Conservation (phyloP, 805 yeast genomes). For the Lipomyces chichibuensis region DNA sequence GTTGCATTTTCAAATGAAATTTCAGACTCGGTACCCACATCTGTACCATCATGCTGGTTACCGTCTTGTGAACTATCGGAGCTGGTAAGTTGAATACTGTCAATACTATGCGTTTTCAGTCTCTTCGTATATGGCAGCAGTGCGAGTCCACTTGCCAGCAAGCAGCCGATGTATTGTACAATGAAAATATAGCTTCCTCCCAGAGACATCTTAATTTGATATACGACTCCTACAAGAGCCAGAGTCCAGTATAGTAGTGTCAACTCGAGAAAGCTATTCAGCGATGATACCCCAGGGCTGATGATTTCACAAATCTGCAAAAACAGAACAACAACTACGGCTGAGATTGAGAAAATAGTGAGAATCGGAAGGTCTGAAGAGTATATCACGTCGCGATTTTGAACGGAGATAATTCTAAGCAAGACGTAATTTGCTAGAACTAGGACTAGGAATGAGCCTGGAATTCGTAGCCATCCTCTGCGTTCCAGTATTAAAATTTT, state of each 20-base stretch:
- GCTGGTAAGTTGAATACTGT: neutral
- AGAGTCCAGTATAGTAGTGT: constrained; percentile 22
- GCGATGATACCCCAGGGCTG: constrained; percentile 10
- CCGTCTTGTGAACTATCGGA: neutral
- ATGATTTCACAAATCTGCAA: constrained; percentile 9
- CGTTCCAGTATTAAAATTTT: constrained; percentile 3
- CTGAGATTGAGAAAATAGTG: constrained; percentile 7
- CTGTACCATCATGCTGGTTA: neutral
- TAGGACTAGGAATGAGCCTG: constrained; percentile 10
- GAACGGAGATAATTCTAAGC: neutral
- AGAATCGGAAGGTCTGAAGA: constrained; percentile 28
- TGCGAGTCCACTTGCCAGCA: constrained; percentile 8
- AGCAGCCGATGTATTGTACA: constrained; percentile 18
- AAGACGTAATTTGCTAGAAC: constrained; percentile 7
- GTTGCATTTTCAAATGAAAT: neutral
- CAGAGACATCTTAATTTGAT: constrained; percentile 1
- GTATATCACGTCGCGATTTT: constrained; percentile 22
- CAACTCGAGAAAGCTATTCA: constrained; percentile 17
- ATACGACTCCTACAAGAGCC: constrained; percentile 1
- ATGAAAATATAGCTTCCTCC: constrained; percentile 23
- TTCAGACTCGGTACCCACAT: neutral
- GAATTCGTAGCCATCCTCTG: constrained; percentile 26
- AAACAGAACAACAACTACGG: constrained; percentile 5
- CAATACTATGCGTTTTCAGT: neutral
- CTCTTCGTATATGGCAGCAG: constrained; percentile 10